These are phyloP conservation scores for Cardiospermum halicacabum DNA, from an alignment of 345 rosid species.

Conservation along the genomic window DNA sequence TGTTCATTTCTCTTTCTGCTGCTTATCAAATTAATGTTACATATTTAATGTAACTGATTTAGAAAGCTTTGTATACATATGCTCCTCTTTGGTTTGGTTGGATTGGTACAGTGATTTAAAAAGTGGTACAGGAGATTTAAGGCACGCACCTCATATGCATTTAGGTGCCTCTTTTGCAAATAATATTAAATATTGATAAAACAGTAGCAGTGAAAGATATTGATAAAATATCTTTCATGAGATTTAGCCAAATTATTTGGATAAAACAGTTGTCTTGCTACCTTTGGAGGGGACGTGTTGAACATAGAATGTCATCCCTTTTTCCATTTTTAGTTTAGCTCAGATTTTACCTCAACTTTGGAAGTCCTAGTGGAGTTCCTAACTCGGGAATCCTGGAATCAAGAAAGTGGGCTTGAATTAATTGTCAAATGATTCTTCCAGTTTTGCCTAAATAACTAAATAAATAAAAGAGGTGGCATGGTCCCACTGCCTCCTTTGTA, in stretches of 20 bases:
- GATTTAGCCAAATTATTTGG: not conserved
- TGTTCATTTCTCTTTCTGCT: not conserved
- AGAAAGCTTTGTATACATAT: not conserved
- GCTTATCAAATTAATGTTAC: not conserved
- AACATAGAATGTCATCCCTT: not conserved
- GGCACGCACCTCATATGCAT: too few species aligned
- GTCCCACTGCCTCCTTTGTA: not conserved
- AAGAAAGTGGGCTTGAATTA: not conserved
- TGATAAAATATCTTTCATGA: not conserved
- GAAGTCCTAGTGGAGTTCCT: not conserved
- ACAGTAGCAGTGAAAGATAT: too few species aligned
- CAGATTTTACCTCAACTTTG: not conserved
- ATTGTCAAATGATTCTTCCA: not conserved
- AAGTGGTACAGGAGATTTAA: too few species aligned
- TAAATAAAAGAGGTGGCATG: not conserved
- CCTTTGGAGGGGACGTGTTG: not conserved
- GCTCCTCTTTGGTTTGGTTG: not conserved
- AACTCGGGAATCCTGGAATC: not conserved
- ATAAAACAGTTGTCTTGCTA: too few species aligned
- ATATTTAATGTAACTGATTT: not conserved
- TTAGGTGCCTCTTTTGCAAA: too few species aligned
- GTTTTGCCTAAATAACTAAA: not conserved
- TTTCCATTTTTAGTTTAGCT: not conserved
- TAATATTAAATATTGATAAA: too few species aligned
- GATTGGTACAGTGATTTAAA: too few species aligned